Evolutionary conservation across 306 rosid genomes (phyloP).

Genomic region (Hylodesmum podocarpum): DNA sequence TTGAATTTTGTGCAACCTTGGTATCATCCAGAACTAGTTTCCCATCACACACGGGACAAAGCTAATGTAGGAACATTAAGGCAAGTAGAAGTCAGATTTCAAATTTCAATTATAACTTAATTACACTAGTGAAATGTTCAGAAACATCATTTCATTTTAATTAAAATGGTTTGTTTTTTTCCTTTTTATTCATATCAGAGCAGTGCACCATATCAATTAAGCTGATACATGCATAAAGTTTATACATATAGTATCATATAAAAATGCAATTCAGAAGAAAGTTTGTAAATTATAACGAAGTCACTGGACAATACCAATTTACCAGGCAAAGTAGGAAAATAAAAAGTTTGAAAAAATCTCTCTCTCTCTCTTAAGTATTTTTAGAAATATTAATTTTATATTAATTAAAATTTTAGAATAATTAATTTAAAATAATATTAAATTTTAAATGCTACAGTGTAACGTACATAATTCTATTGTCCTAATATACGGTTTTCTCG

Average conservation of each 20-base stretch:
- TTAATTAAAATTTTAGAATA: too few relatives aligned
- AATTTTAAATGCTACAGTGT: too few relatives aligned
- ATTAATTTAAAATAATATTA: too few relatives aligned
- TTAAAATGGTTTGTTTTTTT: neutral
- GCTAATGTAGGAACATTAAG: constrained; percentile 48
- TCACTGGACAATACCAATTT: neutral
- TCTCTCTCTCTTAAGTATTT: too few relatives aligned
- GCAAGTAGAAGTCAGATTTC: constrained; percentile 30
- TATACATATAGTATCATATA: neutral
- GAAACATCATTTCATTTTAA: neutral
- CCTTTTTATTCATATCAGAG: constrained; percentile 9
- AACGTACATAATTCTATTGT: too few relatives aligned
- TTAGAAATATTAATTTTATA: too few relatives aligned
- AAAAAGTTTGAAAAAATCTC: neutral
- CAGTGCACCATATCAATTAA: constrained; percentile 5
- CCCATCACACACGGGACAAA: constrained; percentile 86
- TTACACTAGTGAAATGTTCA: neutral
- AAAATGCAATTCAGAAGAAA: constrained; percentile 1
- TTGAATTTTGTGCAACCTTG: constrained; percentile 51
- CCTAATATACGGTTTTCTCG: too few relatives aligned
- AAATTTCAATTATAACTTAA: constrained; percentile 32
- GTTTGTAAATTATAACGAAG: neutral
- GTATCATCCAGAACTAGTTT: constrained; percentile 53
- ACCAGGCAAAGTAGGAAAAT: neutral
- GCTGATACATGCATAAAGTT: neutral